Percentiles rank a stretch among this genome's conserved stretches.
Evolutionary conservation across 228 moss, liverwort and hornwort species (phyloP).

Genomic region (Sphagnum magellanicum): DNA sequence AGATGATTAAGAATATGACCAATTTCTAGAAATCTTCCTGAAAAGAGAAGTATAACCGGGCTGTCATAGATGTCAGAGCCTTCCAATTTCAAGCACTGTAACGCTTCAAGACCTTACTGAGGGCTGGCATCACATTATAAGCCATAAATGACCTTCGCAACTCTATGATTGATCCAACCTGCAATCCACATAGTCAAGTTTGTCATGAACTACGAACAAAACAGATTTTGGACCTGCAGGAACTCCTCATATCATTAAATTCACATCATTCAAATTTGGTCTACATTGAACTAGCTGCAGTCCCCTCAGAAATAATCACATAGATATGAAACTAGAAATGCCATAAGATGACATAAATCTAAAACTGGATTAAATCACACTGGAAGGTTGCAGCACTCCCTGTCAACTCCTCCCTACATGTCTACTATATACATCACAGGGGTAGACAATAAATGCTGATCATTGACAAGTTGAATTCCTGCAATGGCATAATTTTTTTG

Average conservation of each 20-base stretch:
- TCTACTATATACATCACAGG: too few relatives aligned
- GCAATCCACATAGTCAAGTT: background rate
- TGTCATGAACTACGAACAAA: background rate
- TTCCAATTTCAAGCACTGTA: conserved; percentile 54
- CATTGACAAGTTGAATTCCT: too few relatives aligned
- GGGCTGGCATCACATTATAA: conserved; percentile 98
- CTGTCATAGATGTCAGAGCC: too few relatives aligned
- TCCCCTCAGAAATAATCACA: background rate
- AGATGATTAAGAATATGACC: too few relatives aligned
- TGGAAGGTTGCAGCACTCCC: background rate
- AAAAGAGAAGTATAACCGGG: too few relatives aligned
- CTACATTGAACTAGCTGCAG: background rate
- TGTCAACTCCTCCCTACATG: background rate
- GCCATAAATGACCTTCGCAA: conserved; percentile 92
- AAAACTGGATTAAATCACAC: background rate
- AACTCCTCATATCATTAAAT: background rate
- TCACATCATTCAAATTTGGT: background rate
- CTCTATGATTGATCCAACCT: conserved; percentile 99
- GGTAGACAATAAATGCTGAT: too few relatives aligned
- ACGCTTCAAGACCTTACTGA: conserved; percentile 83
- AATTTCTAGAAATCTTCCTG: too few relatives aligned
- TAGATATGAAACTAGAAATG: conserved; percentile 4
- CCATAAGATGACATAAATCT: background rate
- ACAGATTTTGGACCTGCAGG: too few relatives aligned
- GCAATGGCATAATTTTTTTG: too few relatives aligned